A percentile compares a stretch with the other conserved stretches of the same genome.
Evolutionary conservation across 1,139 yeast species (phyloP).

Genomic region (Hansenula sp.): DNA sequence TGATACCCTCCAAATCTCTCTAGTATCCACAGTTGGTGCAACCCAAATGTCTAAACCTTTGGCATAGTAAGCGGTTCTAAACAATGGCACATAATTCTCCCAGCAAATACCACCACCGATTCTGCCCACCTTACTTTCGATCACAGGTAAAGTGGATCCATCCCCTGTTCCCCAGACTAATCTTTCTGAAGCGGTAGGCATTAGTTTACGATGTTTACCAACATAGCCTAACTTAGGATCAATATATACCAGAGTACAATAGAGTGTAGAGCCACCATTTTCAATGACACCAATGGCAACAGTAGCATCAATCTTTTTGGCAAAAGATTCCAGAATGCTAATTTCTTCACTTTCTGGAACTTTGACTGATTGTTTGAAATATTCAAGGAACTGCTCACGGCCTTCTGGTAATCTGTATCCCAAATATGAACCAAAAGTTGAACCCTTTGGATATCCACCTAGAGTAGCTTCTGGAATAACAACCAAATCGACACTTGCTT

Average conservation of each 20-base stretch:
- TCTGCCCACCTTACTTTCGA: conserved; percentile 27
- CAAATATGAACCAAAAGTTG: conserved; percentile 33
- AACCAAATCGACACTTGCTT: conserved; percentile 28
- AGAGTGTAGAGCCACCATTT: conserved; percentile 32
- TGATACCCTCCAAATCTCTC: conserved; percentile 33
- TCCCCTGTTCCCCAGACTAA: conserved; percentile 40
- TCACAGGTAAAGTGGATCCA: conserved; percentile 35
- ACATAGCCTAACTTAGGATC: conserved; percentile 32
- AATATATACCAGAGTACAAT: conserved; percentile 32
- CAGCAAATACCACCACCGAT: conserved; percentile 41
- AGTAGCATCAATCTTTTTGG: conserved; percentile 26
- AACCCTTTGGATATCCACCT: conserved; percentile 41
- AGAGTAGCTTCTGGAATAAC: conserved; percentile 38
- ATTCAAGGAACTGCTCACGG: conserved; percentile 31
- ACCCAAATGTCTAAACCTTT: conserved; percentile 34
- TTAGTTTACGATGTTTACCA: conserved; percentile 36
- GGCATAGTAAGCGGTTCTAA: conserved; percentile 35
- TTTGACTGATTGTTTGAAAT: conserved; percentile 27
- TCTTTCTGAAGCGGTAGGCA: conserved; percentile 38
- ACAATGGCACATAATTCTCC: conserved; percentile 33
- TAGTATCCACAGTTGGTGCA: conserved; percentile 40
- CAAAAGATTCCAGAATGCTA: conserved; percentile 23
- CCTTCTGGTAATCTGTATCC: conserved; percentile 37
- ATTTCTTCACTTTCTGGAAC: conserved; percentile 30
- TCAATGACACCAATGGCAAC: conserved; percentile 33